These are phyloP conservation scores for Posidonia australis DNA, from an alignment of 106 monocot species.

Conservation along the genomic window DNA sequence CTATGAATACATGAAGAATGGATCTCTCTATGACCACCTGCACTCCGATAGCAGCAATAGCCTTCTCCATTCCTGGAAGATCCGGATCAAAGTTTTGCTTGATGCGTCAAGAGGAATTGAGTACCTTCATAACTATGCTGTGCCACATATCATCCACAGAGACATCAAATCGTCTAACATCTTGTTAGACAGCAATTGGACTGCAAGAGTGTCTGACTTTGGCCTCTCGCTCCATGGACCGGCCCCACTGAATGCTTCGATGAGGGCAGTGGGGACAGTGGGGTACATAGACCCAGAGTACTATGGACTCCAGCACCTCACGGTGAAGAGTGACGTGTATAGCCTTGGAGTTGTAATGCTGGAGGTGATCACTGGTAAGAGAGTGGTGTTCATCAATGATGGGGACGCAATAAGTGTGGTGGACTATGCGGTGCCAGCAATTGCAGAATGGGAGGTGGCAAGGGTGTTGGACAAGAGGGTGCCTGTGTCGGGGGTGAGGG, in stretches of 20 bases:
- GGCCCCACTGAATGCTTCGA: slow-evolving; percentile 14
- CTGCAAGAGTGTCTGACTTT: slow-evolving; percentile 68
- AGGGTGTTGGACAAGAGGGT: slow-evolving; percentile 43
- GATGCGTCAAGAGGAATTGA: slow-evolving; percentile 50
- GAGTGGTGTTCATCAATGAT: slow-evolving; percentile 25
- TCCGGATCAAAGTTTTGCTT: slow-evolving; percentile 40
- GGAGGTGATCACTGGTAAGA: slow-evolving; percentile 57
- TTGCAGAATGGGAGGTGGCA: slow-evolving; percentile 37
- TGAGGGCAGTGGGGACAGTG: slow-evolving; percentile 62
- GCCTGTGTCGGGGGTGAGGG: slow-evolving; percentile 13
- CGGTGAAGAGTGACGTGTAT: slow-evolving; percentile 82
- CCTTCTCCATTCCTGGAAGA: slow-evolving; percentile 32
- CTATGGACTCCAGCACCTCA: slow-evolving; percentile 70
- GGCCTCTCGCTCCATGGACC: slow-evolving; percentile 57
- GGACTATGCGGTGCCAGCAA: slow-evolving; percentile 54
- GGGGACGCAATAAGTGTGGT: slow-evolving; percentile 47
- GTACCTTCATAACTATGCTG: slow-evolving; percentile 56
- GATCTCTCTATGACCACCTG: slow-evolving; percentile 45
- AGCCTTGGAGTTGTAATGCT: slow-evolving; percentile 83
- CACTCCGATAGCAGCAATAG: slow-evolving; percentile 10
- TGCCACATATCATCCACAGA: slow-evolving; percentile 53
- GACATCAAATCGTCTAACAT: slow-evolving; percentile 75
- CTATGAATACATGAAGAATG: slow-evolving; percentile 88
- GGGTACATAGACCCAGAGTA: slow-evolving; percentile 98
- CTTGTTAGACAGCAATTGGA: slow-evolving; percentile 46